These are phyloP conservation scores for Monilinia aucupariae DNA, from an alignment of 2,329 filamentous ascomycete species.

Conservation along the genomic window DNA sequence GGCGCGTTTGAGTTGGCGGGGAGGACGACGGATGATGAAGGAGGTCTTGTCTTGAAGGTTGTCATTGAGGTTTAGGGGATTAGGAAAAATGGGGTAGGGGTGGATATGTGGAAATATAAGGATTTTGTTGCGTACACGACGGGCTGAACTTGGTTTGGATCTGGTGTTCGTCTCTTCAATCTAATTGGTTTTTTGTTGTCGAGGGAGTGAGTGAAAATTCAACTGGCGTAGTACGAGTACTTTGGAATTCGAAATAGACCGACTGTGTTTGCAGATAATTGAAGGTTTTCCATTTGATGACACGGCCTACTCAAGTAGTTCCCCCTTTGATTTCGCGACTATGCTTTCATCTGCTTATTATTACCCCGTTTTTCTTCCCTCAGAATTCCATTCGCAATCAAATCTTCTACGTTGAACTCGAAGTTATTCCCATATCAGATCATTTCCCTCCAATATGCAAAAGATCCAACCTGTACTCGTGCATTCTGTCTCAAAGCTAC, in stretches of 20 bases:
- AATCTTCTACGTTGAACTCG: too few relatives aligned
- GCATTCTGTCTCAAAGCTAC: not conserved
- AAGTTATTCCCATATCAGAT: not conserved
- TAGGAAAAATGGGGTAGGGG: not conserved
- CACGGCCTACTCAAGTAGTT: too few relatives aligned
- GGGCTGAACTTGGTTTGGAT: not conserved
- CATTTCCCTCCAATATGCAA: too few relatives aligned
- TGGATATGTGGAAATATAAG: not conserved
- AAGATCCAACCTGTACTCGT: not conserved
- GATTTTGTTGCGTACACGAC: not conserved
- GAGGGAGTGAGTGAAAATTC: not conserved
- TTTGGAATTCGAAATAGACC: not conserved
- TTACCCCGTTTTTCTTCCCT: too few relatives aligned
- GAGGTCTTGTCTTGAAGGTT: constrained; percentile 67
- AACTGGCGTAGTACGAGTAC: not conserved
- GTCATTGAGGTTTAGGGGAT: constrained; percentile 49
- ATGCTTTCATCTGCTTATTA: too few relatives aligned
- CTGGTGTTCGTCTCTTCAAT: not conserved
- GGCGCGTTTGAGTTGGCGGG: constrained; percentile 66
- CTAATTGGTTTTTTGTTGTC: not conserved
- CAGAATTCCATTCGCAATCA: too few relatives aligned
- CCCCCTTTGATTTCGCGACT: too few relatives aligned
- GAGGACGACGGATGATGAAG: constrained; percentile 60
- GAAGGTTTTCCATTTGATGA: too few relatives aligned
- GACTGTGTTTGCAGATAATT: not conserved